Evolutionary conservation across 306 rosid species (phyloP), one percentile per base, ranked within the genome.

Genomic region (Gynostemma pentaphyllum): DNA sequence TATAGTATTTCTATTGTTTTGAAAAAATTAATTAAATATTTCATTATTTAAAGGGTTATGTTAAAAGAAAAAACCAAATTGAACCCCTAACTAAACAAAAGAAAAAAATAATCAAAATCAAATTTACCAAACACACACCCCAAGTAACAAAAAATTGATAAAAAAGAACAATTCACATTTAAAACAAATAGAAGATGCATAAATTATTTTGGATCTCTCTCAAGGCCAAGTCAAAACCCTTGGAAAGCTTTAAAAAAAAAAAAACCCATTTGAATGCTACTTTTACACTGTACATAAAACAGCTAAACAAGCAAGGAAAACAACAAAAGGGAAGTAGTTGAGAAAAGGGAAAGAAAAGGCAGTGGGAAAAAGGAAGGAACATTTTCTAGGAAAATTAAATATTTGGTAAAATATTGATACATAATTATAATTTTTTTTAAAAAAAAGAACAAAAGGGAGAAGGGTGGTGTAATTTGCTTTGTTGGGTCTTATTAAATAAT

Each of bases 401-500:
- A 50, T 9, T 48, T 0, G 12, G 15, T n/a, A 15, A 29, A 16
- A 55, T 11, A 55, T 55, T 16, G 22, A 9, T 34, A 51, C 3
- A 30, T 55, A 55, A 15, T 4, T 0, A 30, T n/a, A 7, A 7
- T 54, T 15, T 13, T 26, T 0, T 29, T 5, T 1, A 19, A 54
- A 19, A 54, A 50, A 7, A 21, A 26, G 24, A 21, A 68, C 23
- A 75, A 69, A 18, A 40, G 67, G 46, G 10, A 45, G 36, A 9
- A 57, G 15, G 72, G 49, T 15, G 50, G 67, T 70, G 70, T 53
- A 71, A 16, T 39, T n/a, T 32, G 34, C 67, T 32, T 21, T 13
- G 69, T 45, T 56, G 54, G 70, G 77, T 74, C 55, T 72, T 45
- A 32, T 69, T 80, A 79, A 78, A 76, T 83, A 72, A 70, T 76